A percentile compares a stretch with the other conserved stretches of the same genome.
phyloP scores from a whole-genome alignment of 192 early-diverging fungal species.

The Pilobolus umbonatus region DNA sequence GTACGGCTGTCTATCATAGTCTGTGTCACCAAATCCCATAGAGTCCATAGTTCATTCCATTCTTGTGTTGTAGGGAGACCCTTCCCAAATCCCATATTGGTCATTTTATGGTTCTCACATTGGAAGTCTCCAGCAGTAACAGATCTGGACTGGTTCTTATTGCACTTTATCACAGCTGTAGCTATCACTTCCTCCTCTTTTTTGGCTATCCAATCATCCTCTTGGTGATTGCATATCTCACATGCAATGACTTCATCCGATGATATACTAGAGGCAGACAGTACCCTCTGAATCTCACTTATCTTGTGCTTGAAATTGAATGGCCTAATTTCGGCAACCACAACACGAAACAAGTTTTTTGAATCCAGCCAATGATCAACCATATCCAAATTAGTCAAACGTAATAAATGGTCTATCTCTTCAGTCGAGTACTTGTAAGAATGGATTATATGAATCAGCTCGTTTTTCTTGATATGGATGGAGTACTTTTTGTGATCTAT shows the following conservation, averaged over 20 bases:
- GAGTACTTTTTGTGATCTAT: constrained; percentile 8
- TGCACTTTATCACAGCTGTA: constrained; percentile 33
- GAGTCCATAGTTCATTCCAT: constrained; percentile 76
- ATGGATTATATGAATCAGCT: constrained; percentile 85
- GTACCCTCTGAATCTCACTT: not conserved
- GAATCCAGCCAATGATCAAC: constrained; percentile 49
- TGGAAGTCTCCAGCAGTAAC: no score
- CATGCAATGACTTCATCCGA: not conserved
- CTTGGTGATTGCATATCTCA: not conserved
- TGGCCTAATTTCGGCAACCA: constrained; percentile 49
- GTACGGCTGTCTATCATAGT: constrained; percentile 51
- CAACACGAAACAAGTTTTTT: constrained; percentile 50
- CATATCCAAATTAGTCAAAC: constrained; percentile 38
- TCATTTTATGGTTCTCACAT: no score
- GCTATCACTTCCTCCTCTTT: not conserved
- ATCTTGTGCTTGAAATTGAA: constrained; percentile 35
- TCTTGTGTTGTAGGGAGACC: constrained; percentile 65
- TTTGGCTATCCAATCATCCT: not conserved
- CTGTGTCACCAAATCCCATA: constrained; percentile 69
- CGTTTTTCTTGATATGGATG: constrained; percentile 54
- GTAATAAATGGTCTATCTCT: constrained; percentile 52
- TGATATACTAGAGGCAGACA: not conserved
- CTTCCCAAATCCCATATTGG: no score
- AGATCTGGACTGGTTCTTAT: no score
- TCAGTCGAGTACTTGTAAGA: constrained; percentile 75